These are phyloP conservation scores for Haematococcus sp. DNA, from an alignment of 139 green algal species.

Conservation along the genomic window DNA sequence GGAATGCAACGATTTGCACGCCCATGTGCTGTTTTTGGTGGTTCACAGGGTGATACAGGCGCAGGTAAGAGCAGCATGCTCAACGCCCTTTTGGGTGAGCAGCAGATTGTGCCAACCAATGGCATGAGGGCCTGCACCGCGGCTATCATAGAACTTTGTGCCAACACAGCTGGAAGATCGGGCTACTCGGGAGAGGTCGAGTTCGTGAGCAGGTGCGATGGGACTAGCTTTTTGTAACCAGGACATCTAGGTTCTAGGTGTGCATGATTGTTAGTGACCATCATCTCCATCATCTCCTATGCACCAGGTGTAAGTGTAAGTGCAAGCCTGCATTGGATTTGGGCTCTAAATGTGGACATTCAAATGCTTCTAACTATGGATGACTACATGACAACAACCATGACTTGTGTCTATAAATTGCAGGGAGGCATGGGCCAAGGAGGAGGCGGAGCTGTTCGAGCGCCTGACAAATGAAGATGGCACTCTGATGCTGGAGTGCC, in stretches of 20 bases:
- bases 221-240: too few species aligned
- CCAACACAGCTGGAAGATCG: neutral
- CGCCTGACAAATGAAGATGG: neutral
- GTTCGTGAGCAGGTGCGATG: neutral
- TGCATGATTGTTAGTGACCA: too few species aligned
- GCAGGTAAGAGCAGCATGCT: conserved; percentile 3
- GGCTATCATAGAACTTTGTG: conserved; percentile 3
- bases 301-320: too few species aligned
- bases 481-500: neutral
- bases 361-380: too few species aligned
- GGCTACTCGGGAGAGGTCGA: neutral
- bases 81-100: neutral
- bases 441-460: neutral
- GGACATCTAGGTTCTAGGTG: too few species aligned
- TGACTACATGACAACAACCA: too few species aligned
- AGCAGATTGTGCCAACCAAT: neutral
- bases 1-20: too few species aligned
- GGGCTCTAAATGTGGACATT: too few species aligned
- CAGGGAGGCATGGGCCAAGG: neutral
- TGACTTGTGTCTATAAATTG: neutral
- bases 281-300: too few species aligned
- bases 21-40: conserved; percentile 1
- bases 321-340: too few species aligned
- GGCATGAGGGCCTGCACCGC: neutral
- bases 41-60: neutral